phyloP scores from a whole-genome alignment of 208 protist species.

The Acanthamoeba royreba region DNA sequence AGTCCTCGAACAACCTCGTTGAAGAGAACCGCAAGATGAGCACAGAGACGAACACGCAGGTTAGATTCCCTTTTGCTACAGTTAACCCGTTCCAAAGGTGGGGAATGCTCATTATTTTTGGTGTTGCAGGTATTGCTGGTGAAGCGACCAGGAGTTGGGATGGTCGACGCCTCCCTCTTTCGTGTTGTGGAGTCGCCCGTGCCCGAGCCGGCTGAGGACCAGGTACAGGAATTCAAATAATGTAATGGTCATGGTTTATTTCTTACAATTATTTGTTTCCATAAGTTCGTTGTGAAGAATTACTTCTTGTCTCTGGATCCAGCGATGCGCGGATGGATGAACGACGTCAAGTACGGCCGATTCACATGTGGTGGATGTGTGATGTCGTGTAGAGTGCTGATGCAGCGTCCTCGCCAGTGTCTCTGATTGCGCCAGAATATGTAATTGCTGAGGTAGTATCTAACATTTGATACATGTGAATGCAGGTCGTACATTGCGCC shows the following conservation, averaged over 20 bases:
- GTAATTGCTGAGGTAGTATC: too few relatives aligned
- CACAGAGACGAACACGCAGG: too few relatives aligned
- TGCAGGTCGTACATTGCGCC: conserved; percentile 42
- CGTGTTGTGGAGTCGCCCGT: neutral
- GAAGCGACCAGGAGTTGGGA: neutral
- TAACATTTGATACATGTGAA: too few relatives aligned
- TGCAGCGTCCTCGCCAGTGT: too few relatives aligned
- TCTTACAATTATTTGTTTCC: neutral
- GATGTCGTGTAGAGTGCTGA: neutral
- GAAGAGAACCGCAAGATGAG: too few relatives aligned
- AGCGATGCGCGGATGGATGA: conserved; percentile 41
- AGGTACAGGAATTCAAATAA: neutral
- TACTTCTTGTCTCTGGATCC: conserved; percentile 9
- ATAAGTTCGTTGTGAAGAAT: conserved; percentile 32
- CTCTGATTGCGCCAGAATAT: too few relatives aligned
- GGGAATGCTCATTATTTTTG: too few relatives aligned
- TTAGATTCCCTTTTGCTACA: too few relatives aligned
- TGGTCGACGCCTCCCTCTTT: neutral
- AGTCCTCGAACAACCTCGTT: too few relatives aligned
- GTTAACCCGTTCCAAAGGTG: too few relatives aligned
- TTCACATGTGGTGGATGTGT: neutral
- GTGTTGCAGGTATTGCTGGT: conserved; percentile 8
- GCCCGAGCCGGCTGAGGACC: neutral
- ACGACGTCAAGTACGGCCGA: conserved; percentile 12
- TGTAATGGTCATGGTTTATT: neutral